A percentile compares a stretch with the other conserved stretches of the same genome.
These are phyloP conservation scores for Solanum neorickii DNA, from an alignment of 257 asterid species.

Conservation along the genomic window DNA sequence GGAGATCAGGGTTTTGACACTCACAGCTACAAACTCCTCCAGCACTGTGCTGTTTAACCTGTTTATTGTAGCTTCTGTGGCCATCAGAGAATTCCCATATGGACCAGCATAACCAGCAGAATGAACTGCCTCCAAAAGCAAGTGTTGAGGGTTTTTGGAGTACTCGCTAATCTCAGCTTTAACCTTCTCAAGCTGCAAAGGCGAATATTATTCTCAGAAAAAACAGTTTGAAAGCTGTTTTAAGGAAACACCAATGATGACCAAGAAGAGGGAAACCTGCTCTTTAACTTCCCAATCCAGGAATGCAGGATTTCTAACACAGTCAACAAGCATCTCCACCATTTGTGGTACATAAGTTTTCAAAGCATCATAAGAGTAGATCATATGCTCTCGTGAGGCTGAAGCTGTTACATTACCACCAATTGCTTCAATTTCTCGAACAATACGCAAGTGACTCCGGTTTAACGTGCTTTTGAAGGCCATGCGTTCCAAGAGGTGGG, in stretches of 20 bases:
- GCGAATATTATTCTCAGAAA: background rate
- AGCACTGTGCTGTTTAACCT: constrained; percentile 45
- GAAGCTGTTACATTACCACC: constrained; percentile 76
- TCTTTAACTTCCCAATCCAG: constrained; percentile 94
- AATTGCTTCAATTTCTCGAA: constrained; percentile 90
- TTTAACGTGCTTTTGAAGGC: constrained; percentile 84
- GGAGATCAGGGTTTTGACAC: constrained; percentile 9
- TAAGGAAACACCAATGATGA: background rate
- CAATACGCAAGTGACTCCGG: constrained; percentile 72
- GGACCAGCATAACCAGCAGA: constrained; percentile 71
- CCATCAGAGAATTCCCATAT: constrained; percentile 52
- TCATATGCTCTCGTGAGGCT: constrained; percentile 77
- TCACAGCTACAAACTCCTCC: constrained; percentile 78
- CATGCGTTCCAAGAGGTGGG: constrained; percentile 92
- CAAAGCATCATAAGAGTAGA: constrained; percentile 70
- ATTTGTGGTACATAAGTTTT: constrained; percentile 71
- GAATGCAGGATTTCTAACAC: constrained; percentile 81
- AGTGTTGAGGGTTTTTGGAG: constrained; percentile 63
- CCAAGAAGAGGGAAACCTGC: constrained; percentile 42
- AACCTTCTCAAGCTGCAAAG: constrained; percentile 49
- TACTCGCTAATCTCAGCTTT: constrained; percentile 49
- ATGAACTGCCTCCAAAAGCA: constrained; percentile 80
- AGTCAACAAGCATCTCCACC: constrained; percentile 85
- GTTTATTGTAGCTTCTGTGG: constrained; percentile 50
- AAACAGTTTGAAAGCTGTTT: background rate